phyloP scores from a whole-genome alignment of 768 basidiomycete species.

The Strobilomyces echinocephalus region DNA sequence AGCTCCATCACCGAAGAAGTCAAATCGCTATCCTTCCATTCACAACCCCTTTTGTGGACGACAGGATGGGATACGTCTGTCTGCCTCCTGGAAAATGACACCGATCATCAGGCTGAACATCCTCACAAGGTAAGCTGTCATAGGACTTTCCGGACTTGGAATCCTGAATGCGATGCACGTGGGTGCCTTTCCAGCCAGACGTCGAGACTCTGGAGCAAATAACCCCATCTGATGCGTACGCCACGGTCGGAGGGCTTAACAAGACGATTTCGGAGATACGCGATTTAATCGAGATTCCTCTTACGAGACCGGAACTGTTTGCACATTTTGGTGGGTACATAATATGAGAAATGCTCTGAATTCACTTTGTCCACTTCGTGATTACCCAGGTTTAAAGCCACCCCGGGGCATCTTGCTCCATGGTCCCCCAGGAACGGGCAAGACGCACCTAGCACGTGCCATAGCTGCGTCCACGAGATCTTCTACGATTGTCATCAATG shows the following conservation, averaged over 20 bases:
- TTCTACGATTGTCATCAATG: constrained; percentile 89
- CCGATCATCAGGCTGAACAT: constrained; percentile 23
- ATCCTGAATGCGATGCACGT: constrained; percentile 10
- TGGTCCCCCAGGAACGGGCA: constrained; percentile 96
- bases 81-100: constrained; percentile 33
- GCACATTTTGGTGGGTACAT: constrained; percentile 56
- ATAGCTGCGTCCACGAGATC: constrained; percentile 86
- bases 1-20: constrained; percentile 40
- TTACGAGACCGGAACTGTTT: constrained; percentile 79
- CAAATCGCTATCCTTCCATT: constrained; percentile 40
- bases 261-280: constrained; percentile 84
- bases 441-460: constrained; percentile 92
- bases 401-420: constrained; percentile 94
- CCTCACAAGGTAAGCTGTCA: constrained; percentile 32
- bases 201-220: constrained; percentile 45
- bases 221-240: constrained; percentile 57
- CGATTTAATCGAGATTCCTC: constrained; percentile 80
- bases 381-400: constrained; percentile 73
- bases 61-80: constrained; percentile 68
- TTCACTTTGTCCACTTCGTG: constrained; percentile 13
- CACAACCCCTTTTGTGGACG: constrained; percentile 47
- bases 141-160: constrained; percentile 5
- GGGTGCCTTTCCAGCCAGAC: constrained; percentile 33
- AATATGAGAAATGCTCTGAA: background rate
- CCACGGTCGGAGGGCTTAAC: constrained; percentile 80